A percentile compares a stretch with the other conserved stretches of the same genome.
phyloP scores from a whole-genome alignment of 768 basidiomycete genomes.

The Obba rivulosa region DNA sequence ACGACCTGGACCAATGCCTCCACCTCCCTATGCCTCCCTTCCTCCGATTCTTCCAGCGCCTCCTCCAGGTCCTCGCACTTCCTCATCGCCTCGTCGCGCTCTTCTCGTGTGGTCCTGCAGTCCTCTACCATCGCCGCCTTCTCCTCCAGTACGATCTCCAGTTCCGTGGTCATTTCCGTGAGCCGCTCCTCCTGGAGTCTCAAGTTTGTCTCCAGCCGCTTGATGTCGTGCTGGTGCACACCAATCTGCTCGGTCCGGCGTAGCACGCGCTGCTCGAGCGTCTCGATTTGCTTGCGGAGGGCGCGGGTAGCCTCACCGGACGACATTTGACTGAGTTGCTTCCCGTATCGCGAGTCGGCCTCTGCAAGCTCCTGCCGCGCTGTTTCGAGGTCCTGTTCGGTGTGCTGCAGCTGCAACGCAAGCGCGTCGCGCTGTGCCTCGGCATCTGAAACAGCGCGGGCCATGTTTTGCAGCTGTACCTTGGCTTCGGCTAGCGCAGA shows the following conservation, averaged over 20 bases:
- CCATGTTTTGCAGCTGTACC: slow-evolving; percentile 38
- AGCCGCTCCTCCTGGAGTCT: slow-evolving; percentile 71
- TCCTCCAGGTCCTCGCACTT: slow-evolving; percentile 59
- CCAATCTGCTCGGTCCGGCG: slow-evolving; percentile 72
- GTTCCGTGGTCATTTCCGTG: slow-evolving; percentile 61
- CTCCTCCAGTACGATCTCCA: slow-evolving; percentile 60
- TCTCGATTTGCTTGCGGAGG: slow-evolving; percentile 59
- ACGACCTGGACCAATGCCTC: slow-evolving; percentile 20
- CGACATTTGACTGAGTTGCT: slow-evolving; percentile 63
- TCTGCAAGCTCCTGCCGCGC: slow-evolving; percentile 50
- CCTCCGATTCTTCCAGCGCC: slow-evolving; percentile 41
- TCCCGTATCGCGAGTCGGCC: slow-evolving; percentile 58
- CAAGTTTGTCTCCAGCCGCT: slow-evolving; percentile 69
- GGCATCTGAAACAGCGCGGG: slow-evolving; percentile 44
- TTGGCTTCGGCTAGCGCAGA: slow-evolving; percentile 36
- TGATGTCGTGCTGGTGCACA: slow-evolving; percentile 74
- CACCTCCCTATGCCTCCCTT: slow-evolving; percentile 20
- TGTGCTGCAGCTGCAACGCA: slow-evolving; percentile 55
- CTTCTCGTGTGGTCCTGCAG: slow-evolving; percentile 71
- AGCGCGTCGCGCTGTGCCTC: slow-evolving; percentile 67
- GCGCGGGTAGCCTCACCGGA: slow-evolving; percentile 44
- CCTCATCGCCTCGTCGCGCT: slow-evolving; percentile 57
- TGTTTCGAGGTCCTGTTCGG: slow-evolving; percentile 50
- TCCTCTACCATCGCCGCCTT: slow-evolving; percentile 83
- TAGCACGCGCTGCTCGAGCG: slow-evolving; percentile 59